Percentiles rank a stretch among this genome's conserved stretches.
phyloP scores from a whole-genome alignment of 345 rosid species.

The Eucalyptus pauciflora region DNA sequence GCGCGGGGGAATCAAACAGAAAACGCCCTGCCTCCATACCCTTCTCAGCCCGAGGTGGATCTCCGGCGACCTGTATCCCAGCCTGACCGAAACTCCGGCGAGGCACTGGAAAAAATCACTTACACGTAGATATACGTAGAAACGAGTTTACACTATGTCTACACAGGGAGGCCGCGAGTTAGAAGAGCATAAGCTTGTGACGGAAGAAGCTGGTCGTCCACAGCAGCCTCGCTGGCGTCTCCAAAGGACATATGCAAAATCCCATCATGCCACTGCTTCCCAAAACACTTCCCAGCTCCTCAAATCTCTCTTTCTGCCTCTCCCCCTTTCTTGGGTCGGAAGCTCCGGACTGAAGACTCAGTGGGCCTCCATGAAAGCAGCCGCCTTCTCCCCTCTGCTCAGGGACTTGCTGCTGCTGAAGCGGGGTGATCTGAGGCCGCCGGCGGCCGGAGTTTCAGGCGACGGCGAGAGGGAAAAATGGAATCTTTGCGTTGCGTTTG shows the following conservation, averaged over 20 bases:
- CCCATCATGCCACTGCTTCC: slow-evolving; percentile 56
- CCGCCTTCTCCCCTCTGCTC: not conserved
- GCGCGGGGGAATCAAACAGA: slow-evolving; percentile 45
- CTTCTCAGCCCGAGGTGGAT: not conserved
- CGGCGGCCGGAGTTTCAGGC: not conserved
- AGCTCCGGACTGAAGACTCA: not conserved
- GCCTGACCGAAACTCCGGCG: not conserved
- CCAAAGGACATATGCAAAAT: slow-evolving; percentile 67
- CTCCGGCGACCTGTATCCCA: not conserved
- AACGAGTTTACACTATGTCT: not conserved
- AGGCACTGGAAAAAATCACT: not conserved
- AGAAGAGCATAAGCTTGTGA: slow-evolving; percentile 87
- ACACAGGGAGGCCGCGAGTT: slow-evolving; percentile 2
- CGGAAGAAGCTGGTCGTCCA: slow-evolving; percentile 99
- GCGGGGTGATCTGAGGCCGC: not conserved
- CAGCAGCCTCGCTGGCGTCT: slow-evolving; percentile 77
- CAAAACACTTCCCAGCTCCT: not conserved
- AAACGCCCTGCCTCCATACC: slow-evolving; percentile 61
- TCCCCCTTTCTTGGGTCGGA: not conserved
- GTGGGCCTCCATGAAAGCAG: not conserved
- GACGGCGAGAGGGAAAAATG: not conserved
- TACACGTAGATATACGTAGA: not conserved
- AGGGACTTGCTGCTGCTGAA: not conserved
- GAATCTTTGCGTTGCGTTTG: not conserved
- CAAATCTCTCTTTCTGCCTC: not conserved